Evolutionary conservation across 2,329 filamentous ascomycete species (phyloP), one percentile per base, ranked within the genome.

Genomic region (Xylariaceae sp.): DNA sequence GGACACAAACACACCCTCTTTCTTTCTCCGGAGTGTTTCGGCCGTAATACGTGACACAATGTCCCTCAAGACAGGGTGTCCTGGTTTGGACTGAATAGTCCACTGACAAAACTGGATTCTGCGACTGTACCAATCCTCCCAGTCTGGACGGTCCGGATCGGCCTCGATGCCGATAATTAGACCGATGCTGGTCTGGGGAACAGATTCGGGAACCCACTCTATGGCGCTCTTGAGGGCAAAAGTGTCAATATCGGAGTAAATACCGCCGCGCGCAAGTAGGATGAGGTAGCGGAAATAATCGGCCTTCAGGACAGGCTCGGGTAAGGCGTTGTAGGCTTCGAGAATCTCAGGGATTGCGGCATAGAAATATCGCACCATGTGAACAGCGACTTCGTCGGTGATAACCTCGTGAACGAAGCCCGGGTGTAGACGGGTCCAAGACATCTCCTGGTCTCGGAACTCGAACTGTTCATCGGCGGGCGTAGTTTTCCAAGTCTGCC

Each of bases 31-130:
- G 53, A 97, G 78, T 0, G 92, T 89, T 72, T 92, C 85, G 64
- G 90, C 82, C 0, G 93, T 96, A 70, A 99, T 92, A 66, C 87
- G 88, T 11, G 88, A 81, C 37, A 99, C 91, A 61, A 96, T 84
- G 62, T 97, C 90, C 63, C 92, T 86, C 60, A 99, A 82, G 10
- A 96, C 86, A 0, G 94, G 94, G 73, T 99, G 94, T 9, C 94
- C 94, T 0, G 93, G 89, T 75, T 99, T 99, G 59, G 89, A 80
- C 75, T 97, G 93, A 64, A 99, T 97, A 1, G 94, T 99, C 94
- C 94, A 99, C 74, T 99, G 94, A 76, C 94, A 99, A 75, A 99
- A 97, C 73, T 97, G 94, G 62, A 99, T 92, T 64, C 93, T 85
- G 61, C 94, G 88, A 64, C 91, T 94, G 78, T 97, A 99, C 94